Base-by-base conservation (phyloP, 257 asterid genomes). In the Petunia axillaris region DNA sequence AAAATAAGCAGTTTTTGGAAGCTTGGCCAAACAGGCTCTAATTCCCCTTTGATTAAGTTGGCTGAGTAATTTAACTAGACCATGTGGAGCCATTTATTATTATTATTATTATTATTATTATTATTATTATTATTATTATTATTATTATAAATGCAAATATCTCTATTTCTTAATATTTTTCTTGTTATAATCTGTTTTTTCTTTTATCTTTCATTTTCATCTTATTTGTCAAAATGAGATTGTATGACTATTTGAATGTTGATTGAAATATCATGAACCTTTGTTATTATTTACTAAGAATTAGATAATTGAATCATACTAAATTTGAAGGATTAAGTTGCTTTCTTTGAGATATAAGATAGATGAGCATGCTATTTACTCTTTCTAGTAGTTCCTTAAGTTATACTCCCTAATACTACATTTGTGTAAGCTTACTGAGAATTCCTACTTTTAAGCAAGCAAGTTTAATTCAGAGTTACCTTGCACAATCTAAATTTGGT, bases 401-500 rank as follows among this genome's bases (percentile, higher is more conserved):
- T 52, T 52, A 52, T 52, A 52, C n/a, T n/a, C n/a, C 15, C 57
- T 52, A 52, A 52, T 52, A 52, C 5, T 46, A 70, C 59, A 46
- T 70, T 25, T 50, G 3, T 35, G 59, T 11, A 46, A 48, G 44
- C 60, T 71, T 71, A 71, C 39, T 35, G 77, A 10, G 60, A 48
- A 71, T 71, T 71, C 6, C 77, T 50, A 71, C 77, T 71, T 71
- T 71, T 48, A 46, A 46, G 77, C 60, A 48, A 35, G 13, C 35
- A 1, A 71, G 44, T 46, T 25, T 5, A 48, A 11, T 71, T 71
- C 35, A 48, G 13, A 4, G 77, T 35, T 50, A 48, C 36, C 62
- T 71, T 48, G 0, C 46, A 71, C 62, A 71, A 35, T 41, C 11
- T 48, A 71, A 71, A 50, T 25, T 71, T 50, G 5, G 0, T 11